Conservation (phyloP, 164 flowering plant species). For the Stephania cephalantha region DNA sequence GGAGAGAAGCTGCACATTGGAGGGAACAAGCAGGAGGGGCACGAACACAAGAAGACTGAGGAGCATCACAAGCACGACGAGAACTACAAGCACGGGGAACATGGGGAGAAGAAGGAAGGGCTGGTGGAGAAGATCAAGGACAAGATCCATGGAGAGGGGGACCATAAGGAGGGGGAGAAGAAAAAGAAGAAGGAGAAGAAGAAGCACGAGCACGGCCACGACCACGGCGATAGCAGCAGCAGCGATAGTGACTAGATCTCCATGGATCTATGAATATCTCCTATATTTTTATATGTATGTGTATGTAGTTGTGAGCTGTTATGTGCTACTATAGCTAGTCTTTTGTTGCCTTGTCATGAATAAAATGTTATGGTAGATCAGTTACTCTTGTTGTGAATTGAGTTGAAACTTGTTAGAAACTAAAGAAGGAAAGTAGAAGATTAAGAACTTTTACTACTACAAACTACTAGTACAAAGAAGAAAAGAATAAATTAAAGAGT, state of each 20-base stretch:
- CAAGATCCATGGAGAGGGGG: conserved; percentile 41
- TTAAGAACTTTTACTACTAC: too few relatives aligned
- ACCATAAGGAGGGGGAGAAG: conserved; percentile 7
- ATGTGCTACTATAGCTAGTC: too few relatives aligned
- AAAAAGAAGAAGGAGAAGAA: conserved; percentile 36
- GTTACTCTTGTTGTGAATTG: too few relatives aligned
- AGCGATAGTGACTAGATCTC: conserved; percentile 37
- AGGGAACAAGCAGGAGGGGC: conserved; percentile 18
- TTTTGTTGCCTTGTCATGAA: too few relatives aligned
- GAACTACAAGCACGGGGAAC: background rate
- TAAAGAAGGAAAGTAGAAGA: too few relatives aligned
- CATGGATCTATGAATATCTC: background rate
- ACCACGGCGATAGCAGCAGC: conserved; percentile 31
- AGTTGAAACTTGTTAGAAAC: too few relatives aligned
- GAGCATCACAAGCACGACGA: conserved; percentile 14
- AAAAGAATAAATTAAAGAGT: too few relatives aligned
- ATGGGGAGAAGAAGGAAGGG: conserved; percentile 30
- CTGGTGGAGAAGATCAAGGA: conserved; percentile 51
- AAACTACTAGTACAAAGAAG: too few relatives aligned
- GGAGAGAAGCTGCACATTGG: conserved; percentile 53
- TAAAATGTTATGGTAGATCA: too few relatives aligned
- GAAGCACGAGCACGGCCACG: conserved; percentile 18
- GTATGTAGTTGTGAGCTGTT: too few relatives aligned
- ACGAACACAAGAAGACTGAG: background rate
- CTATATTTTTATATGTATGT: too few relatives aligned